A percentile compares a stretch with the other conserved stretches of the same genome.
phyloP scores from a whole-genome alignment of 768 basidiomycete genomes.

The Phlebiopsis gigantea region DNA sequence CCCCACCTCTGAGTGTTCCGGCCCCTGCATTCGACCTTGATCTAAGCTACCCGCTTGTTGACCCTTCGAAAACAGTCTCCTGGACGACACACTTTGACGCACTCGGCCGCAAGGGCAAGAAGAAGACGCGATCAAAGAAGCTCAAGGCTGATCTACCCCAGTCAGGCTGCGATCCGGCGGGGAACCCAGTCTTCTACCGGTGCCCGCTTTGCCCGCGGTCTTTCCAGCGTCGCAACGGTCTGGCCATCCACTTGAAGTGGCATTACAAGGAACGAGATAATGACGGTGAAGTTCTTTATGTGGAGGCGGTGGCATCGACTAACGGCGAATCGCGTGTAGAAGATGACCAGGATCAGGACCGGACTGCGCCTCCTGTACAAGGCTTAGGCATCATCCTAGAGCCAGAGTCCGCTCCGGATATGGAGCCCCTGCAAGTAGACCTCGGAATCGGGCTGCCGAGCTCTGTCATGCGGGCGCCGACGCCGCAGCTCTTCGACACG shows the following conservation, averaged over 20 bases:
- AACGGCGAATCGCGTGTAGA: neutral
- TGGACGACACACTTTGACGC: constrained; percentile 4
- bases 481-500: neutral
- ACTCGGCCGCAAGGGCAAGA: neutral
- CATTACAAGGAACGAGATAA: constrained; percentile 6
- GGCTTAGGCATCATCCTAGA: neutral
- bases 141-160: neutral
- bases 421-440: neutral
- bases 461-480: too few species aligned
- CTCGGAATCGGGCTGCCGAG: too few species aligned
- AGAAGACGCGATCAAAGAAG: neutral
- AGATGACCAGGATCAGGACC: neutral
- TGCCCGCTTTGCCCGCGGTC: constrained; percentile 8
- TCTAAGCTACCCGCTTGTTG: neutral
- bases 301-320: neutral
- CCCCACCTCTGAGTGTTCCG: neutral
- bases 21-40: neutral
- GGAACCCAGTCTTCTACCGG: neutral
- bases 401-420: neutral
- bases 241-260: constrained; percentile 14
- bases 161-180: too few species aligned
- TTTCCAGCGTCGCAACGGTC: constrained; percentile 8
- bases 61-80: too few species aligned
- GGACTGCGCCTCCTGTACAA: neutral
- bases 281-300: neutral